Base-by-base conservation (phyloP, 2,329 filamentous ascomycete genomes). In the Colletotrichum tofieldiae region DNA sequence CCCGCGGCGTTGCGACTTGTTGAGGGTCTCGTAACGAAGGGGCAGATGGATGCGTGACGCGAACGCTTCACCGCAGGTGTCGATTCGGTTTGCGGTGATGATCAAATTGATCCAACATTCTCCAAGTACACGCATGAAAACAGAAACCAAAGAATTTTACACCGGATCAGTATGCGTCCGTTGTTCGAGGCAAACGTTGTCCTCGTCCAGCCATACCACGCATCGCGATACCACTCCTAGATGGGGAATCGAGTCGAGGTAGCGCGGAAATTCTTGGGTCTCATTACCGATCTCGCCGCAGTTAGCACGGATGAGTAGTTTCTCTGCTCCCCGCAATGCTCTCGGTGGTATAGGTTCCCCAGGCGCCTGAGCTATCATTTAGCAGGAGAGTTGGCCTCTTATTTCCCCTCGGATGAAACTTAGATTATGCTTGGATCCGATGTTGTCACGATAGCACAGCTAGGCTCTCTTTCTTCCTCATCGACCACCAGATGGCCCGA, bases 111-210 rank as follows among this genome's bases (percentile, higher is more conserved):
- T 83, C 1, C 76, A 75, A 65, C 81, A 81, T 65, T 81, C 82
- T 55, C 82, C 81, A 3, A 83, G 74, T 0, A 79, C 76, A 3
- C 81, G 78, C 5, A 83, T 73, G 56, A 84, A 82, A 0, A 82
- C 80, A 18, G 75, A 78, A 65, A 78, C 75, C 5, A 77, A 64
- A 1, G 73, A 74, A 37, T 80, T 80, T 1, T 78, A 73, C 78
- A 95, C 92, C 58, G 96, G 92, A 76, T 97, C 93, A 2, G 12
- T 2, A 5, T 52, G 18, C 1, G 58, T 72, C 8, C 79, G 72
- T 18, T 76, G 69, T 18, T 76, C 75, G 1, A 81, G 67, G 23
- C 80, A 77, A 1, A 80, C 75, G 5, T 79, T 79, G 0, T 76
- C 77, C n/a, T 79, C 79, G 9, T 81, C 78, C 0, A 81, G 67